Evolutionary conservation across 2,329 filamentous ascomycete species (phyloP).

Genomic region (Phialophora chinensis): DNA sequence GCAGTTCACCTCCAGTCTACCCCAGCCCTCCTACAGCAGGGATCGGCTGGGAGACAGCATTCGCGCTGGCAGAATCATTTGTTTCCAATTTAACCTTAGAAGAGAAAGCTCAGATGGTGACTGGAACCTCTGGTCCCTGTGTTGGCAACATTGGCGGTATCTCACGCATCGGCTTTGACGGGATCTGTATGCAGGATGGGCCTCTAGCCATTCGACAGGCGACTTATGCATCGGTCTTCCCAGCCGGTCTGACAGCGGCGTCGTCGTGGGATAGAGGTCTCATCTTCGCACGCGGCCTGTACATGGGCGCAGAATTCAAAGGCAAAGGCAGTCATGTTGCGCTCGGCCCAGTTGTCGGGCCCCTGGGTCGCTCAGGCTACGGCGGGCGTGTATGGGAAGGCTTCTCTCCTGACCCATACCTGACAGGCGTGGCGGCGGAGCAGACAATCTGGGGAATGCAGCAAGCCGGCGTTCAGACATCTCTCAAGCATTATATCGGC

Average conservation of each 20-base stretch:
- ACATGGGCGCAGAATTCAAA: slow-evolving; percentile 49
- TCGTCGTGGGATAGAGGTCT: slow-evolving; percentile 49
- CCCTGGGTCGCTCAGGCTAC: slow-evolving; percentile 43
- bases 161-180: slow-evolving; percentile 43
- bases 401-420: slow-evolving; percentile 57
- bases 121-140: slow-evolving; percentile 44
- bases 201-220: slow-evolving; percentile 35
- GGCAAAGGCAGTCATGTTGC: slow-evolving; percentile 51
- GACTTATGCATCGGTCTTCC: slow-evolving; percentile 40
- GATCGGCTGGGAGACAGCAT: slow-evolving; percentile 47
- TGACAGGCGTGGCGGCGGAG: slow-evolving; percentile 51
- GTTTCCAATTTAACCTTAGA: slow-evolving; percentile 50
- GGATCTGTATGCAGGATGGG: slow-evolving; percentile 42
- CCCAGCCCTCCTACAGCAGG: slow-evolving; percentile 37
- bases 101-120: slow-evolving; percentile 52
- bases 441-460: slow-evolving; percentile 55
- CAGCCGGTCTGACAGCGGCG: slow-evolving; percentile 44
- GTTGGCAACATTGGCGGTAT: slow-evolving; percentile 45
- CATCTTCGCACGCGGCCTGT: slow-evolving; percentile 43
- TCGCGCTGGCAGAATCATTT: slow-evolving; percentile 47
- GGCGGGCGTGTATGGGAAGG: slow-evolving; percentile 58
- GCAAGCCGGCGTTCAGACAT: slow-evolving; percentile 51
- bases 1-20: slow-evolving; percentile 33
- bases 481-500: slow-evolving; percentile 57
- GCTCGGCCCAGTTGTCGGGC: slow-evolving; percentile 52